A percentile compares a stretch with the other conserved stretches of the same genome.
These are phyloP conservation scores for Hymenoscyphus repandus DNA, from an alignment of 2,329 filamentous ascomycete genomes.

Conservation along the genomic window DNA sequence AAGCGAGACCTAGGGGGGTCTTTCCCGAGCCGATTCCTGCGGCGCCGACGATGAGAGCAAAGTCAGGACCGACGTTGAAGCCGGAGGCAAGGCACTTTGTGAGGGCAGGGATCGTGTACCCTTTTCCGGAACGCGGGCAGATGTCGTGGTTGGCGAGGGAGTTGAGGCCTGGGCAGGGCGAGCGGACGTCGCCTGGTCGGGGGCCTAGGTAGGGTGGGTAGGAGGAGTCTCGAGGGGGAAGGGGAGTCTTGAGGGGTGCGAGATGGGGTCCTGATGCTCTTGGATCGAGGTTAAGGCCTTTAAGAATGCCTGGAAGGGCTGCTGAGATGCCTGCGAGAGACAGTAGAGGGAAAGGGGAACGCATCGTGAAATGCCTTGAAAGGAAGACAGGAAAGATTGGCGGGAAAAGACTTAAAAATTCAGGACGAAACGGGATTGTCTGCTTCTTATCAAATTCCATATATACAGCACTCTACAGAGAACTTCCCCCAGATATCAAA, in stretches of 20 bases:
- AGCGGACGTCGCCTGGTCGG: conserved; percentile 12
- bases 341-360: too few species aligned
- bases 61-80: conserved; percentile 31
- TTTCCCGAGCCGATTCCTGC: conserved; percentile 21
- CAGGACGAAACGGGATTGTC: too few species aligned
- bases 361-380: too few species aligned
- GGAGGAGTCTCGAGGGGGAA: background rate
- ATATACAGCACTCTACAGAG: too few species aligned
- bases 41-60: conserved; percentile 25
- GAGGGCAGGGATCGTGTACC: conserved; percentile 27
- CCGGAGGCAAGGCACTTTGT: conserved; percentile 19
- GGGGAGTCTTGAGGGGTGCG: background rate
- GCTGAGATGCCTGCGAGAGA: too few species aligned
- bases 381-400: too few species aligned
- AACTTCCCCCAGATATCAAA: too few species aligned
- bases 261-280: background rate
- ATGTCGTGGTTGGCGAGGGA: conserved; percentile 30
- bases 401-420: too few species aligned
- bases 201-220: background rate
- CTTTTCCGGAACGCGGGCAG: conserved; percentile 31
- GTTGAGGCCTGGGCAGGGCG: conserved; percentile 30
- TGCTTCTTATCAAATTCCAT: too few species aligned
- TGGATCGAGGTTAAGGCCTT: background rate
- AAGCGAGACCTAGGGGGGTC: conserved; percentile 17
- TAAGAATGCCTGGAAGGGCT: too few species aligned